phyloP scores from a whole-genome alignment of 352 stramenopile genomes.

The Globisporangium alternatum region DNA sequence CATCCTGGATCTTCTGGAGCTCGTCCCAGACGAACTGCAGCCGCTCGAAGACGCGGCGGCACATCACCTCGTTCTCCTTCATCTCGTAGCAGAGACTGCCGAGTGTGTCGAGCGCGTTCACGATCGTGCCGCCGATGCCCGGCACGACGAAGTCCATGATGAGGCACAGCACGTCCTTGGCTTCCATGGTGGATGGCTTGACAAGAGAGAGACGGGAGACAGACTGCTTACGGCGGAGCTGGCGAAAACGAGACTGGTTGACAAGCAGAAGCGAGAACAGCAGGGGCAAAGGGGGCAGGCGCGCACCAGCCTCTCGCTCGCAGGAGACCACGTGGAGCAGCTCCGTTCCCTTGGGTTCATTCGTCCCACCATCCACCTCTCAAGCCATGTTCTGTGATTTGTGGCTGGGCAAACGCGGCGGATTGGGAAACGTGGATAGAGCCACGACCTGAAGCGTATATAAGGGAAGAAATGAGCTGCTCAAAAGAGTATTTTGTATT shows the following conservation, averaged over 20 bases:
- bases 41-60: conserved; percentile 18
- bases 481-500: no score
- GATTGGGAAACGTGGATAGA: no score
- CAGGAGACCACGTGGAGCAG: not conserved
- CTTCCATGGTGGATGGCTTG: conserved; percentile 4
- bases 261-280: not conserved
- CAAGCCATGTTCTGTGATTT: not conserved
- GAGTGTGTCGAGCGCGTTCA: conserved; percentile 27
- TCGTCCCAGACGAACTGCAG: conserved; percentile 32
- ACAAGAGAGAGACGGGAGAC: no score
- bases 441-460: no score
- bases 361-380: conserved; percentile 1
- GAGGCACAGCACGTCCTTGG: conserved; percentile 14
- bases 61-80: conserved; percentile 25
- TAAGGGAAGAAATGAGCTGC: no score
- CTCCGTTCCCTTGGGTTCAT: not conserved
- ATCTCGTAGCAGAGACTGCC: conserved; percentile 24
- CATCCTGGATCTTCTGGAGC: conserved; percentile 36
- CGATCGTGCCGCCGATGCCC: conserved; percentile 30
- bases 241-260: not conserved
- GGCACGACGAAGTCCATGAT: conserved; percentile 31
- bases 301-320: not conserved
- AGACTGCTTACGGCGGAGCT: not conserved
- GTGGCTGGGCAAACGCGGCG: no score
- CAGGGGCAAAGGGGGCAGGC: no score